Evolutionary conservation across 2,329 filamentous ascomycete species (phyloP).

Genomic region (Fusarium sp.): DNA sequence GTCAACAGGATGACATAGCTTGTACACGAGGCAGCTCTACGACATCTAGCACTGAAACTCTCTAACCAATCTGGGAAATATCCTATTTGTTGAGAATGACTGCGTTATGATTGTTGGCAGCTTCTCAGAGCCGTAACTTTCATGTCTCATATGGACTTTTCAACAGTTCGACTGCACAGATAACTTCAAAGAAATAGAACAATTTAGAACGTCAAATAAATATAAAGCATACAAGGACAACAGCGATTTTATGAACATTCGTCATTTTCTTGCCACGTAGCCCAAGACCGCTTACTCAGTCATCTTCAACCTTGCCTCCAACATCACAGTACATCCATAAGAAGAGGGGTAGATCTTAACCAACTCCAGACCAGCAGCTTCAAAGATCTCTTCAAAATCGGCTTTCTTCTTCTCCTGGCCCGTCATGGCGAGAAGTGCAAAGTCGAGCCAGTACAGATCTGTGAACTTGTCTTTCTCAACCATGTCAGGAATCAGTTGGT

Average conservation of each 20-base stretch:
- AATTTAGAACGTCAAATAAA: no score
- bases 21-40: fast-evolving
- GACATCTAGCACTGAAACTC: no score
- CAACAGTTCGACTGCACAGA: background rate
- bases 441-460: conserved; percentile 50
- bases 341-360: conserved; percentile 49
- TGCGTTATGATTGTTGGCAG: background rate
- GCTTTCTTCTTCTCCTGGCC: conserved; percentile 50
- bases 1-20: background rate
- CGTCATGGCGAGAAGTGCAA: conserved; percentile 47
- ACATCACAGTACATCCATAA: conserved; percentile 49
- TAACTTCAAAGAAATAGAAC: background rate
- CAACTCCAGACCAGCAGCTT: conserved; percentile 48
- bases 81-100: background rate
- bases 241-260: background rate
- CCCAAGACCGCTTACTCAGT: background rate
- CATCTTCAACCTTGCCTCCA: conserved; percentile 47
- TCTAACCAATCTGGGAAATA: fast-evolving
- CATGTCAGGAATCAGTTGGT: conserved; percentile 50
- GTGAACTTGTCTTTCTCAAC: conserved; percentile 43
- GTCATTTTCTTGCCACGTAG: background rate
- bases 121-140: background rate
- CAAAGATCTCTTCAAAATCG: conserved; percentile 49
- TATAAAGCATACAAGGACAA: background rate
- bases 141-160: background rate